Evolutionary conservation across 495 filamentous ascomycete genomes (phyloP).

Genomic region (Staphylotrichum longicolle): DNA sequence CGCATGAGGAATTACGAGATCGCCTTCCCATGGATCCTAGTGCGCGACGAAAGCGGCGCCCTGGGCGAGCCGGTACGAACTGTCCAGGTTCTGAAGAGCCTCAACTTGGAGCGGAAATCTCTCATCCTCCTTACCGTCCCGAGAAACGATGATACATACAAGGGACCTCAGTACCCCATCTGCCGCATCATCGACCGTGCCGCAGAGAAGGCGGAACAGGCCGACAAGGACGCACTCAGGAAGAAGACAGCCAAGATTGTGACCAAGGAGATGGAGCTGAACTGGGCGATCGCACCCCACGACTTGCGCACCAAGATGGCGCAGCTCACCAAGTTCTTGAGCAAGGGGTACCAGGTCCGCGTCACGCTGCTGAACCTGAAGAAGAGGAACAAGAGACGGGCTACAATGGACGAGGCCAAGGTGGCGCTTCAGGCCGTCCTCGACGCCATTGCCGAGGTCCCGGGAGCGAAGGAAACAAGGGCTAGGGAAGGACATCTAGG

Average conservation of each 20-base stretch:
- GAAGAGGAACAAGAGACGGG: constrained; percentile 29
- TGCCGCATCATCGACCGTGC: constrained; percentile 63
- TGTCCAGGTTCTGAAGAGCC: constrained; percentile 42
- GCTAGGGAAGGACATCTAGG: constrained; percentile 40
- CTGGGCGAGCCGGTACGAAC: constrained; percentile 49
- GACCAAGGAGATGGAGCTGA: constrained; percentile 69
- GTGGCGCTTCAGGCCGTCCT: constrained; percentile 34
- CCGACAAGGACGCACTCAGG: constrained; percentile 29
- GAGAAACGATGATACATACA: neutral
- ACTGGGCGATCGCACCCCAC: constrained; percentile 73
- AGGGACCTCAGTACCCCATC: constrained; percentile 45
- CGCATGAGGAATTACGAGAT: constrained; percentile 54
- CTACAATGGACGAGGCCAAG: constrained; percentile 37
- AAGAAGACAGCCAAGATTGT: constrained; percentile 25
- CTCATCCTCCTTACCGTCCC: constrained; percentile 57
- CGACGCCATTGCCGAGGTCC: constrained; percentile 29
- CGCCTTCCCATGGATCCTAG: constrained; percentile 45
- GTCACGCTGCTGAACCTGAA: constrained; percentile 53
- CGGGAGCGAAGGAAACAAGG: constrained; percentile 42
- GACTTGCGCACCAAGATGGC: constrained; percentile 62
- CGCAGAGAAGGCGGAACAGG: constrained; percentile 29
- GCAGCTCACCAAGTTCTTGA: constrained; percentile 59
- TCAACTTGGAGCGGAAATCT: constrained; percentile 52
- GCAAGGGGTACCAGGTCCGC: constrained; percentile 62
- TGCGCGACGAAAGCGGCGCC: constrained; percentile 52